These are phyloP conservation scores for Tubosaeta sp. DNA, from an alignment of 768 basidiomycete genomes.

Conservation along the genomic window DNA sequence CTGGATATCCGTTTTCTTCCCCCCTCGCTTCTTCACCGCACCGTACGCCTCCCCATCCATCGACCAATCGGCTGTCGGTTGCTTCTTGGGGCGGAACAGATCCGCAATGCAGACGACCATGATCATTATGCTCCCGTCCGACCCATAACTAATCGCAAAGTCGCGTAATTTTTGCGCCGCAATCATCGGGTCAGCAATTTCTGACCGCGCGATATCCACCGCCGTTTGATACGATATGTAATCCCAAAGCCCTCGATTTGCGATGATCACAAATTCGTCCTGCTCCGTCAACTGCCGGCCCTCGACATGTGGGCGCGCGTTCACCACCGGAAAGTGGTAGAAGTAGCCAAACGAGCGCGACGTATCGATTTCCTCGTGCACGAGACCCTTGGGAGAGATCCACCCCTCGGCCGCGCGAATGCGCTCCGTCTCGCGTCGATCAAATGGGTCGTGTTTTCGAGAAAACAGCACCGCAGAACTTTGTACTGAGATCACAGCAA, in stretches of 20 bases:
- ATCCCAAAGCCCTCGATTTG: conserved; percentile 91
- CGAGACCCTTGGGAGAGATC: conserved; percentile 84
- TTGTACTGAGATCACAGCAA: conserved; percentile 79
- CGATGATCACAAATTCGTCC: conserved; percentile 96
- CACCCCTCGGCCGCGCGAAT: conserved; percentile 92
- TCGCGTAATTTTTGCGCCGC: conserved; percentile 97
- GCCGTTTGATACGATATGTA: conserved; percentile 93
- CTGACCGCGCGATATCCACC: conserved; percentile 87
- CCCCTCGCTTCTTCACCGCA: conserved; percentile 27
- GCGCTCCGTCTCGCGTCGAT: conserved; percentile 76
- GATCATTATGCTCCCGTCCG: conserved; percentile 92
- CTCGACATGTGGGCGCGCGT: conserved; percentile 78
- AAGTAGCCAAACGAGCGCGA: conserved; percentile 95
- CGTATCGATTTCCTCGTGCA: conserved; percentile 88
- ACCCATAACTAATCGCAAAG: conserved; percentile 95
- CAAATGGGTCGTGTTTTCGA: conserved; percentile 84
- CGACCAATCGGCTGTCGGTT: conserved; percentile 29
- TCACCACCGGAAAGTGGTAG: conserved; percentile 84
- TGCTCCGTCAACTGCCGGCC: conserved; percentile 66
- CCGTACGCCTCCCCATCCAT: conserved; percentile 36
- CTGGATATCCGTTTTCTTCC: conserved; percentile 46
- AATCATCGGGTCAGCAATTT: conserved; percentile 68
- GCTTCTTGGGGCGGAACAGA: conserved; percentile 58
- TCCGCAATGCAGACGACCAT: conserved; percentile 90
- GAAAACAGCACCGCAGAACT: conserved; percentile 75